phyloP scores from a whole-genome alignment of 495 filamentous ascomycete genomes.

The Hyaloscypha variabilis region DNA sequence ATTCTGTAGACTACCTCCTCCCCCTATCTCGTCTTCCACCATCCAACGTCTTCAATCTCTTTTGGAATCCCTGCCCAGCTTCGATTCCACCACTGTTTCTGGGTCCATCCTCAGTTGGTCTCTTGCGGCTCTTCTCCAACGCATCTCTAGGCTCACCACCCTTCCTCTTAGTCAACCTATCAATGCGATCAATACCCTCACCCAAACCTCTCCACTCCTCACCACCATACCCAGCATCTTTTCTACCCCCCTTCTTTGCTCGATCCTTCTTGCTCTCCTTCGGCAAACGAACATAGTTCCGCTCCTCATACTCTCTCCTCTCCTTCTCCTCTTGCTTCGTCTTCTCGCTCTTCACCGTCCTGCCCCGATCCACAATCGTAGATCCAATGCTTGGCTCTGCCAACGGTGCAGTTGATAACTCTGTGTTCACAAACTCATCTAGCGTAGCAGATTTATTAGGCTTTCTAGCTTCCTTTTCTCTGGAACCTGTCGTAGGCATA shows the following conservation, averaged over 20 bases:
- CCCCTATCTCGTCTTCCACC: slow-evolving; percentile 56
- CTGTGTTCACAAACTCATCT: slow-evolving; percentile 82
- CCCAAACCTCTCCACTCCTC: slow-evolving; percentile 83
- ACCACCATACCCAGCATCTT: slow-evolving; percentile 70
- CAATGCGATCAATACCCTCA: slow-evolving; percentile 77
- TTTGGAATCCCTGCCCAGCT: slow-evolving; percentile 72
- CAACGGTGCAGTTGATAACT: slow-evolving; percentile 75
- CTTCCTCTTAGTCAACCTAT: slow-evolving; percentile 66
- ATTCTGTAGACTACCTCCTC: slow-evolving; percentile 16
- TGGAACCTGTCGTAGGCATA: slow-evolving; percentile 63
- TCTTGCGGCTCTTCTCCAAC: slow-evolving; percentile 81
- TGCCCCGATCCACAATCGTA: slow-evolving; percentile 72
- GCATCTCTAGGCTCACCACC: slow-evolving; percentile 55
- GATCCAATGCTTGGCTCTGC: slow-evolving; percentile 84
- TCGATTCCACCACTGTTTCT: slow-evolving; percentile 56
- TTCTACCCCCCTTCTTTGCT: slow-evolving; percentile 46
- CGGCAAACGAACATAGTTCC: slow-evolving; percentile 82
- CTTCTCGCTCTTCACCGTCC: slow-evolving; percentile 69
- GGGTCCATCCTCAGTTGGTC: slow-evolving; percentile 62
- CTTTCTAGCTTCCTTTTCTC: slow-evolving; percentile 57
- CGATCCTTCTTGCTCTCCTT: slow-evolving; percentile 79
- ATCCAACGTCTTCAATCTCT: slow-evolving; percentile 70
- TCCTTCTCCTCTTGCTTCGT: slow-evolving; percentile 74
- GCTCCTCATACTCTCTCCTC: slow-evolving; percentile 78
- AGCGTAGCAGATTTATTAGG: slow-evolving; percentile 71